Base-by-base conservation (phyloP, 192 early-diverging fungal species). In the Allomyces javanicus region DNA sequence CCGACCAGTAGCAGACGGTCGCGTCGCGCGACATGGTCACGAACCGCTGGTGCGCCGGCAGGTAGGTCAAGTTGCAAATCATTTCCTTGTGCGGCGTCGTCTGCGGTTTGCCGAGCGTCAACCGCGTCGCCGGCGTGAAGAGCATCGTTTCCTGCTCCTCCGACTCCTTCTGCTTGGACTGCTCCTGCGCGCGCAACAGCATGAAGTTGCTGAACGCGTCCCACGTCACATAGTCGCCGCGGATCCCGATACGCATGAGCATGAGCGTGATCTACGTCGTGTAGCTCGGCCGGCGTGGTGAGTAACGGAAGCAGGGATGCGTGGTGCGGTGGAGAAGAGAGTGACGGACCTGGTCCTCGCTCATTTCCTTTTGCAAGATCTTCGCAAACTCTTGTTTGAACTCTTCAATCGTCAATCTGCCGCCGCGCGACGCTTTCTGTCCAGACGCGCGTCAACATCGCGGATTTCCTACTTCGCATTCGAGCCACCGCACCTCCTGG, bases 171-270 rank as follows among this genome's bases (percentile, higher is more conserved):
- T 82, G 82, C 62, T 64, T 64, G 44, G 68, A 72, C 63, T 79
- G 74, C 33, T 74, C 71, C 62, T 83, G 76, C 14, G 74, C 78
- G 23, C 77, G 69, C 21, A 78, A 62, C 22, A 83, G 71, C 75
- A 83, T 78, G 65, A 76, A 83, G 11, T 80, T 76, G 65, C 73
- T 73, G 69, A 83, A 83, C 67, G 79, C 82, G 65, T 83, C 78
- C 82, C 82, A 83, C 65, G 79, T 74, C 21, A 83, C 69, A 4
- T 68, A 64, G 25, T 79, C 76, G 68, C 82, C 79, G 63, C 75
- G 78, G 70, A 82, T 81, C 1, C 82, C 82, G 43, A 83, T 79
- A 58, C 82, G 75, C 81, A 84, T 83, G 67, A 83, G 82, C 23
- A 83, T 67, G 10, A 74, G 63, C 9, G 50, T 67, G 78, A 83